Evolutionary conservation across 2,329 filamentous ascomycete genomes (phyloP).

Genomic region (Cadophora luteo-olivacea): DNA sequence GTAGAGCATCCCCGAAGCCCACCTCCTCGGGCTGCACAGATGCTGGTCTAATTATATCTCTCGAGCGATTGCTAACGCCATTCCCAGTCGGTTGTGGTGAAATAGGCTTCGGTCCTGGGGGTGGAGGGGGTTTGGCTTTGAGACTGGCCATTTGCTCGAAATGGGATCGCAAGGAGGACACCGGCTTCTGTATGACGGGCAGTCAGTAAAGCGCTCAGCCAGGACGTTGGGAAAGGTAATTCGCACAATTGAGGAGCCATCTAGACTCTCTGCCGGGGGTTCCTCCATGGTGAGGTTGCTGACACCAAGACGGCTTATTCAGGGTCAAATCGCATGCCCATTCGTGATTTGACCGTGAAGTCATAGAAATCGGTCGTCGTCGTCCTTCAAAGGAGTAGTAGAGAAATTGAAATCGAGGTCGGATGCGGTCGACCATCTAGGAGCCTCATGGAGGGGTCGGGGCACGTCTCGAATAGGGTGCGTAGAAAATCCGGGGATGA

Average conservation of each 20-base stretch:
- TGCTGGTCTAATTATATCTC: constrained; percentile 29
- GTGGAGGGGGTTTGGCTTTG: constrained; percentile 49
- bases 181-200: constrained; percentile 68
- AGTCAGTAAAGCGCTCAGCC: constrained; percentile 22
- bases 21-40: constrained; percentile 33
- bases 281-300: constrained; percentile 49
- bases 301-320: constrained; percentile 28
- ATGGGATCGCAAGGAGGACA: constrained; percentile 80
- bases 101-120: constrained; percentile 36
- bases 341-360: constrained; percentile 28
- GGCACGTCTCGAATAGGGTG: constrained; percentile 23
- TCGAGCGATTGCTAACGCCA: constrained; percentile 25
- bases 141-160: constrained; percentile 77
- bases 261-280: constrained; percentile 63
- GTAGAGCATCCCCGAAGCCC: constrained; percentile 31
- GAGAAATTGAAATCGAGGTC: constrained; percentile 6
- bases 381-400: neutral
- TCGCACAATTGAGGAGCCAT: constrained; percentile 78
- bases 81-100: constrained; percentile 39
- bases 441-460: constrained; percentile 21
- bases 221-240: neutral
- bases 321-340: constrained; percentile 32
- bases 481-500: constrained; percentile 21
- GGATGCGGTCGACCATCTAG: constrained; percentile 26
- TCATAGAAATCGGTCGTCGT: constrained; percentile 26